A percentile compares a stretch with the other conserved stretches of the same genome.
These are phyloP conservation scores for Sungouiozyma ichnusensis DNA, from an alignment of 805 yeast species.

Conservation along the genomic window DNA sequence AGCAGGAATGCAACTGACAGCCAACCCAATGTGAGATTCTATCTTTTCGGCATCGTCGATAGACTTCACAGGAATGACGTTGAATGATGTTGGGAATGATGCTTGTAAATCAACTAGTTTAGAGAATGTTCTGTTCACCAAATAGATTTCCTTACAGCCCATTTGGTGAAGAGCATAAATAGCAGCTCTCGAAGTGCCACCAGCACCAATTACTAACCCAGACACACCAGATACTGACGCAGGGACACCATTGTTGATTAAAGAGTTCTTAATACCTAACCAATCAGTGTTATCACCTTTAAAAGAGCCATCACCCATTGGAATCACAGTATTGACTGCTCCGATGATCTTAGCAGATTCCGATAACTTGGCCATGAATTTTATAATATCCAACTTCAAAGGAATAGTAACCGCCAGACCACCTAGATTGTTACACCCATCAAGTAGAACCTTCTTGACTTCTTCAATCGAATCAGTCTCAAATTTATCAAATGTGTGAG, in stretches of 20 bases:
- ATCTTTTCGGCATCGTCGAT: conserved; percentile 34
- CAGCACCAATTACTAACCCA: conserved; percentile 90
- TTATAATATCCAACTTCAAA: conserved; percentile 69
- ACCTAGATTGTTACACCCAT: conserved; percentile 48
- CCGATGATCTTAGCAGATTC: conserved; percentile 79
- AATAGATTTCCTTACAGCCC: conserved; percentile 68
- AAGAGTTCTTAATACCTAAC: conserved; percentile 73
- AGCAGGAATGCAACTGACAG: conserved; percentile 78
- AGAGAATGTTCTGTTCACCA: conserved; percentile 68
- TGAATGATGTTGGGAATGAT: conserved; percentile 49
- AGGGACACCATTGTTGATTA: conserved; percentile 52
- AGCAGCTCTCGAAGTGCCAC: conserved; percentile 96
- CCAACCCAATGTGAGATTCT: conserved; percentile 40
- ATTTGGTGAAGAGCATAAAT: conserved; percentile 69
- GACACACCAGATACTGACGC: conserved; percentile 30
- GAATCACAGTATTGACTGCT: conserved; percentile 83
- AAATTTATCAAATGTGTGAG: conserved; percentile 54
- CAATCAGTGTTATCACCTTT: conserved; percentile 93
- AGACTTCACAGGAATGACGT: conserved; percentile 47
- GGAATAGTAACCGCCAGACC: conserved; percentile 97
- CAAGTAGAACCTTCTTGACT: conserved; percentile 43
- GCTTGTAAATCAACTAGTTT: conserved; percentile 51
- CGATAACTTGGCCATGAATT: conserved; percentile 51
- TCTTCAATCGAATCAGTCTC: conserved; percentile 56
- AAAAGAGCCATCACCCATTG: conserved; percentile 38